These are phyloP conservation scores for Verruconis gallopava DNA, from an alignment of 2,329 filamentous ascomycete species.

Conservation along the genomic window DNA sequence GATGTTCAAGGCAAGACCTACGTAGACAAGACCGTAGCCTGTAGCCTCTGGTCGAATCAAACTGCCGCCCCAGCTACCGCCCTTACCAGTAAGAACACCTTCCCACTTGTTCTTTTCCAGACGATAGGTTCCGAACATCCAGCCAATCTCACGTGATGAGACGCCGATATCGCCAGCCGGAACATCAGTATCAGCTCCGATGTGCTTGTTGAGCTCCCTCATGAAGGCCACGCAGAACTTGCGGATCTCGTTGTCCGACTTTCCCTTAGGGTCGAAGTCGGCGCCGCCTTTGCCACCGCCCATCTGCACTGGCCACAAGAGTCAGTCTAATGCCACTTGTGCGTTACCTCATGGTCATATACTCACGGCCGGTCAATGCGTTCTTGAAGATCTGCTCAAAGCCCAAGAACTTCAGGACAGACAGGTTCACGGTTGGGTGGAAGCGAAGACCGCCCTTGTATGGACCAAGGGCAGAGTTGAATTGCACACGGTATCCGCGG, in stretches of 20 bases:
- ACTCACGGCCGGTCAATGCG: constrained; percentile 84
- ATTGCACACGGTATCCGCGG: constrained; percentile 91
- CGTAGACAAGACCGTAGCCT: constrained; percentile 89
- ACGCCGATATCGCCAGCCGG: constrained; percentile 97
- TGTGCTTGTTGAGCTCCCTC: constrained; percentile 90
- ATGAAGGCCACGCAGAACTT: constrained; percentile 96
- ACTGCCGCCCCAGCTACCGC: constrained; percentile 76
- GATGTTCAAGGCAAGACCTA: constrained; percentile 22
- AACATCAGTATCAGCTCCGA: constrained; percentile 89
- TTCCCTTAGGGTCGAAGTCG: constrained; percentile 98
- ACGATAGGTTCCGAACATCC: constrained; percentile 89
- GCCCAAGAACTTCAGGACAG: constrained; percentile 84
- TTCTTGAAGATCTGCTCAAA: constrained; percentile 99
- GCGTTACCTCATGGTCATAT: too few species aligned
- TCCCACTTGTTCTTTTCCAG: constrained; percentile 82
- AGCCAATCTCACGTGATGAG: constrained; percentile 81
- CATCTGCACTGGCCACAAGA: constrained; percentile 79
- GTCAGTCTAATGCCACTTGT: too few species aligned
- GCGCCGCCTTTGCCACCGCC: constrained; percentile 95
- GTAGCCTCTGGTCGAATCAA: constrained; percentile 95
- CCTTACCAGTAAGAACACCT: constrained; percentile 94
- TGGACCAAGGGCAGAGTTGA: constrained; percentile 92
- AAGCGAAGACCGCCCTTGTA: constrained; percentile 97
- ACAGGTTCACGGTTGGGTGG: constrained; percentile 74
- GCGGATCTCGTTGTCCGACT: constrained; percentile 93